Percentiles rank a stretch among this genome's conserved stretches.
Conservation (phyloP, 345 rosid genomes). For the Gossypium thurberi region DNA sequence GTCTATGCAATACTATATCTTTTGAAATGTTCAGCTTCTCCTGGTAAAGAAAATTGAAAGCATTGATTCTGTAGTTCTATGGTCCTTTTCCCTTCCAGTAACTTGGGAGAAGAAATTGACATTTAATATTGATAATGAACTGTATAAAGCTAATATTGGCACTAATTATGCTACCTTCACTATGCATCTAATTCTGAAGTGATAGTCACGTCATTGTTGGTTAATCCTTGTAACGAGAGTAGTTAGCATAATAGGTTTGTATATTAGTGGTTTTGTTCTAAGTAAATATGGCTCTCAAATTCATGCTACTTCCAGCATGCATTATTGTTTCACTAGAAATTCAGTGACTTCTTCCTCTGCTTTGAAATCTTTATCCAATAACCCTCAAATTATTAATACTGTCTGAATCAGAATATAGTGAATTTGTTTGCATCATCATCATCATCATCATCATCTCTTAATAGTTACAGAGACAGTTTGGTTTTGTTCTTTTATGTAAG, state of each 20-base stretch:
- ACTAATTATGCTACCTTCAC: background rate
- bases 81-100: background rate
- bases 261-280: background rate
- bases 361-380: background rate
- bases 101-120: background rate
- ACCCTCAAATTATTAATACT: background rate
- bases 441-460: constrained; percentile 1
- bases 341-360: background rate
- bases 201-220: background rate
- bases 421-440: background rate
- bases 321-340: background rate
- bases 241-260: background rate
- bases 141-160: background rate
- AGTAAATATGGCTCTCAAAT: background rate
- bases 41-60: background rate
- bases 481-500: background rate
- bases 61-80: background rate
- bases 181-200: background rate
- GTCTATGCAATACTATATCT: background rate
- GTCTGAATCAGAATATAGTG: background rate
- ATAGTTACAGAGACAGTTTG: background rate
- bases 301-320: background rate
- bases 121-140: background rate
- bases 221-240: background rate
- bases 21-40: background rate